phyloP scores from a whole-genome alignment of 2,329 filamentous ascomycete species.

The Claviceps sp. region DNA sequence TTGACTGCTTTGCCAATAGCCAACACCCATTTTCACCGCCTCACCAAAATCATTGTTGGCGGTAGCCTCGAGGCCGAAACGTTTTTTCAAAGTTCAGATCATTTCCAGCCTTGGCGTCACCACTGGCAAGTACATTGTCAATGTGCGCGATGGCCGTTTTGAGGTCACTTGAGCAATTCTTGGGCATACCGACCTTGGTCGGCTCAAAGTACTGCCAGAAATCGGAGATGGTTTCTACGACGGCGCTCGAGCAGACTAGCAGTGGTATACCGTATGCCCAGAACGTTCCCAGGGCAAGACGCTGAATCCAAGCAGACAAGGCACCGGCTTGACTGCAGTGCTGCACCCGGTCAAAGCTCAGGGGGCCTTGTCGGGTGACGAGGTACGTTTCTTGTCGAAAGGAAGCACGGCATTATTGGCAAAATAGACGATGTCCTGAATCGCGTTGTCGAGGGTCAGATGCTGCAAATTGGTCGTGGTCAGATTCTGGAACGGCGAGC shows the following conservation, averaged over 20 bases:
- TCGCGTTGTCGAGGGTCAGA: conserved; percentile 62
- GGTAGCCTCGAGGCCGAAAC: conserved; percentile 27
- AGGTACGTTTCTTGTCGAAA: conserved; percentile 48
- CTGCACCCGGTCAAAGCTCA: conserved; percentile 70
- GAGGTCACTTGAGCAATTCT: conserved; percentile 49
- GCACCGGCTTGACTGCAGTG: conserved; percentile 50
- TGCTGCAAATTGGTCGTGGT: conserved; percentile 56
- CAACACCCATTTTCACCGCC: conserved; percentile 15
- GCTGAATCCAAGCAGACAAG: conserved; percentile 59
- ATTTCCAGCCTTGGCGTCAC: conserved; percentile 16
- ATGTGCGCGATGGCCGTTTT: conserved; percentile 36
- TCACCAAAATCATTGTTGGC: conserved; percentile 36
- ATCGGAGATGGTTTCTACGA: conserved; percentile 60
- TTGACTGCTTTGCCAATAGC: conserved; percentile 4
- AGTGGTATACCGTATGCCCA: conserved; percentile 65
- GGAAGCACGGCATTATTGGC: conserved; percentile 55
- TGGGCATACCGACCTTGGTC: conserved; percentile 29
- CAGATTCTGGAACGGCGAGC: conserved; percentile 31
- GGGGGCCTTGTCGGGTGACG: conserved; percentile 50
- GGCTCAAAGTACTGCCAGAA: conserved; percentile 47
- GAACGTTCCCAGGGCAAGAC: conserved; percentile 60
- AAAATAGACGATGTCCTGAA: conserved; percentile 68
- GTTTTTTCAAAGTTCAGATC: conserved; percentile 25
- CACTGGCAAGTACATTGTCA: conserved; percentile 30
- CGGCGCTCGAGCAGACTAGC: conserved; percentile 48